Percentiles rank a stretch among this genome's conserved stretches.
phyloP scores from a whole-genome alignment of 2,329 filamentous ascomycete species.

The Scedosporium boydii region DNA sequence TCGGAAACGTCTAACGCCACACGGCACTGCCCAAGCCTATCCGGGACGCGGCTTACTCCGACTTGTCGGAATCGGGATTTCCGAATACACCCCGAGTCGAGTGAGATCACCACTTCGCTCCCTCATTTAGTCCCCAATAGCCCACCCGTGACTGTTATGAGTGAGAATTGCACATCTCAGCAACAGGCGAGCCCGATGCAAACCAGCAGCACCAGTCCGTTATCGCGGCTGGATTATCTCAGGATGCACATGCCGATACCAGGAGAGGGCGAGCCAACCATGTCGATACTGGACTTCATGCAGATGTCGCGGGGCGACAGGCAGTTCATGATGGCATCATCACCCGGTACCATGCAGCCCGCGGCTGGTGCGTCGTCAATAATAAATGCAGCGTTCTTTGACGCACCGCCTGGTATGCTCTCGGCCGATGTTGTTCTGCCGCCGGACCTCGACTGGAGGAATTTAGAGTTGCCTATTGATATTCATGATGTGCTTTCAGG shows the following conservation, averaged over 20 bases:
- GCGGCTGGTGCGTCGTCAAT: neutral
- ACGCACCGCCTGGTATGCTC: neutral
- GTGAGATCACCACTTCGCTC: neutral
- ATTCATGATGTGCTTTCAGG: constrained; percentile 5
- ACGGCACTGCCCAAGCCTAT: neutral
- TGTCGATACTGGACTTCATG: neutral
- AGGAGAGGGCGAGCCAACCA: neutral
- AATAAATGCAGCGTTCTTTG: neutral
- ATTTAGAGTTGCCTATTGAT: constrained; percentile 4
- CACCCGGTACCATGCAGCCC: neutral
- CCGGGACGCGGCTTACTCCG: neutral
- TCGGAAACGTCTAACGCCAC: too few species aligned
- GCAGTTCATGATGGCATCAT: neutral
- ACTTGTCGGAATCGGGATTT: neutral
- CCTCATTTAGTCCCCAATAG: neutral
- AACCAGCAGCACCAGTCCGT: neutral
- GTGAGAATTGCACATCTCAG: neutral
- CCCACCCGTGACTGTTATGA: neutral
- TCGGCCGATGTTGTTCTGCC: neutral
- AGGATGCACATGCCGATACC: neutral
- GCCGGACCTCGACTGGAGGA: constrained; percentile 3
- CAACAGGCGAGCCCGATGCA: neutral
- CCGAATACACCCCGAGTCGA: neutral
- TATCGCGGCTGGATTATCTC: neutral
- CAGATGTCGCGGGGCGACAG: neutral